Conservation (phyloP, 2,329 filamentous ascomycete genomes). For the Sclerotinia trifoliorum region DNA sequence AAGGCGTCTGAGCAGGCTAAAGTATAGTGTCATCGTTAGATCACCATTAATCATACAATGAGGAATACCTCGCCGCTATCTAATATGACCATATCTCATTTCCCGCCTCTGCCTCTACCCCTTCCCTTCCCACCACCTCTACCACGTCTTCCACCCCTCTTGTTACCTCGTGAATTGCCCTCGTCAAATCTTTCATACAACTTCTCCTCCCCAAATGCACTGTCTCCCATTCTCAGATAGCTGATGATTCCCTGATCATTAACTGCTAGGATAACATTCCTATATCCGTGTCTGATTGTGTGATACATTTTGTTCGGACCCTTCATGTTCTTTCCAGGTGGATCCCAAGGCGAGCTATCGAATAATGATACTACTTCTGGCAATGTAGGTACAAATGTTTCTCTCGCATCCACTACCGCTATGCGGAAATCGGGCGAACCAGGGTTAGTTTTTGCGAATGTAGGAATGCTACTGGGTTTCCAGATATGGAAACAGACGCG, state of each 20-base stretch:
- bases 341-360: constrained; percentile 68
- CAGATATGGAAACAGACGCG: constrained; percentile 78
- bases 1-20: not conserved
- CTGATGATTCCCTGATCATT: constrained; percentile 90
- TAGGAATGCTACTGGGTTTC: constrained; percentile 60
- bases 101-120: constrained; percentile 34
- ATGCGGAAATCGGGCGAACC: constrained; percentile 80
- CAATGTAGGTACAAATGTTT: constrained; percentile 69
- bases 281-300: constrained; percentile 77
- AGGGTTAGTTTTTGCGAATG: constrained; percentile 77
- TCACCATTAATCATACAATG: not conserved
- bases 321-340: constrained; percentile 46
- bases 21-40: not conserved
- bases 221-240: constrained; percentile 78
- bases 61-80: not conserved
- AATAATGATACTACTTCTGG: constrained; percentile 70
- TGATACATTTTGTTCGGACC: constrained; percentile 63
- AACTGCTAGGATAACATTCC: constrained; percentile 81
- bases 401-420: constrained; percentile 74
- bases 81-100: not conserved
- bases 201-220: constrained; percentile 73
- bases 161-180: constrained; percentile 43
- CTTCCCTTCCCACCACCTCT: constrained; percentile 43
- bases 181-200: constrained; percentile 61
- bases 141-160: constrained; percentile 41